Evolutionary conservation across 345 rosid genomes (phyloP).

Genomic region (Jatropha curcas): DNA sequence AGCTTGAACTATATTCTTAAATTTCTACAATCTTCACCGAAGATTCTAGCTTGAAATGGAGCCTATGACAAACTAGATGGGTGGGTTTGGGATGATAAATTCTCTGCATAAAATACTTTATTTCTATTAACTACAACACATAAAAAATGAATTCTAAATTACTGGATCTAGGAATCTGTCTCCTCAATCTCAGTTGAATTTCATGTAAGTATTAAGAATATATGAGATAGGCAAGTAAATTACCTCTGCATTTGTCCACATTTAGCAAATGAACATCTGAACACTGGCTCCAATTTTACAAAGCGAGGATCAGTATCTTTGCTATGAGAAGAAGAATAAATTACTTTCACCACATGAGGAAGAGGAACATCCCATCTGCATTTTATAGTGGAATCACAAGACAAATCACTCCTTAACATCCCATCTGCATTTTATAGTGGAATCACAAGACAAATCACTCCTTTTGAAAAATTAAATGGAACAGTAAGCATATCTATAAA

Average conservation of each 20-base stretch:
- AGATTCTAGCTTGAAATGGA: not conserved
- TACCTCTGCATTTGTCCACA: constrained; percentile 74
- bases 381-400: constrained; percentile 21
- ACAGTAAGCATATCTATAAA: not conserved
- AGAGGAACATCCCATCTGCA: constrained; percentile 98
- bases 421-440: constrained; percentile 66
- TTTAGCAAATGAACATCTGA: constrained; percentile 67
- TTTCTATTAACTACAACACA: not conserved
- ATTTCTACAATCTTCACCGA: not conserved
- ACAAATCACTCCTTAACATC: constrained; percentile 46
- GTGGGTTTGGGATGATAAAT: not conserved
- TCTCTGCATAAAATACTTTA: not conserved
- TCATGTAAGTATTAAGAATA: constrained; percentile 4
- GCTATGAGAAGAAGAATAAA: constrained; percentile 54
- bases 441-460: constrained; percentile 19
- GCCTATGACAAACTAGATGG: not conserved
- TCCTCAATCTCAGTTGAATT: not conserved
- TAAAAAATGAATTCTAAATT: not conserved
- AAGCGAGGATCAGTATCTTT: constrained; percentile 86
- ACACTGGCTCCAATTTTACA: constrained; percentile 80
- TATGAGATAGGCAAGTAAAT: constrained; percentile 16
- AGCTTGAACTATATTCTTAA: not conserved
- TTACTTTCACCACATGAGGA: constrained; percentile 50
- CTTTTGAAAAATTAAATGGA: constrained; percentile 7
- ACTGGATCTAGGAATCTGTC: constrained; percentile 7